Evolutionary conservation across 768 basidiomycete species (phyloP).

Genomic region (Pleurotus giganteus): DNA sequence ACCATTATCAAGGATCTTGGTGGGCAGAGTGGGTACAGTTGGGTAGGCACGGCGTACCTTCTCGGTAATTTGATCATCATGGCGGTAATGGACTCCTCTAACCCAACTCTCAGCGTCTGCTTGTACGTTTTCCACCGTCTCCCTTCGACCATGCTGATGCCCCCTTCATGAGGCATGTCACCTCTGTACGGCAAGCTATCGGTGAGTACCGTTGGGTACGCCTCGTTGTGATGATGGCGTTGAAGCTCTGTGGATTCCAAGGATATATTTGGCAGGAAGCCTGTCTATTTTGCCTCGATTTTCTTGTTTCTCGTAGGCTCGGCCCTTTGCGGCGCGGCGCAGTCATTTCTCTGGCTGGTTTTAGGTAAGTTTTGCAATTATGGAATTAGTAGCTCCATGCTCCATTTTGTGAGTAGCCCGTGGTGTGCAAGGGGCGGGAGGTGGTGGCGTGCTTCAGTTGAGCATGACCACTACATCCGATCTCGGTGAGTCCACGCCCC

Average conservation of each 20-base stretch:
- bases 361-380: neutral
- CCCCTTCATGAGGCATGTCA: constrained; percentile 21
- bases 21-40: constrained; percentile 62
- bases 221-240: neutral
- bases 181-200: constrained; percentile 81
- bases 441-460: constrained; percentile 75
- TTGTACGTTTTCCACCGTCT: constrained; percentile 67
- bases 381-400: neutral
- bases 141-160: constrained; percentile 28
- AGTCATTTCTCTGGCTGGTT: neutral
- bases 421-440: constrained; percentile 82
- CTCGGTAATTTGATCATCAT: constrained; percentile 31
- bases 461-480: constrained; percentile 77
- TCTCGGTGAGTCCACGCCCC: constrained; percentile 53
- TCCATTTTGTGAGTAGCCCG: constrained; percentile 26
- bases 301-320: constrained; percentile 57
- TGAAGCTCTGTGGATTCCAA: neutral
- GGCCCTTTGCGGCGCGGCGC: neutral
- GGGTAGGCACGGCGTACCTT: constrained; percentile 50
- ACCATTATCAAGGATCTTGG: constrained; percentile 67
- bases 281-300: constrained; percentile 65
- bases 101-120: constrained; percentile 41
- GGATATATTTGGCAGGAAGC: constrained; percentile 53
- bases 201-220: constrained; percentile 36
- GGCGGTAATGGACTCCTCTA: neutral